Evolutionary conservation across 148 eudicot species (phyloP).

Genomic region (Fallopia convolvulus): DNA sequence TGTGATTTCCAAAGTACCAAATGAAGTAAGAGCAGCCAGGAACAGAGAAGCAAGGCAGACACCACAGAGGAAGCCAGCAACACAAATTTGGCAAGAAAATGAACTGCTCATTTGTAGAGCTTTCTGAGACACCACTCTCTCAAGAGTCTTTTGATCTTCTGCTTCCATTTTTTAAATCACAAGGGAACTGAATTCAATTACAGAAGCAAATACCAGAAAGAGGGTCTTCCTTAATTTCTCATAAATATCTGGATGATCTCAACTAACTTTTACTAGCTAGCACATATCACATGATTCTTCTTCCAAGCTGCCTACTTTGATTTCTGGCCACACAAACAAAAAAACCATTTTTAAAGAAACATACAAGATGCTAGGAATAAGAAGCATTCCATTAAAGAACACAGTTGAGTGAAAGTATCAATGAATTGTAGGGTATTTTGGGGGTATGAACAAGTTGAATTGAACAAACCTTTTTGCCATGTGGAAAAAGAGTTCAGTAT

Average conservation of each 20-base stretch:
- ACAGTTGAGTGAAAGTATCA: background rate
- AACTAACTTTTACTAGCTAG: background rate
- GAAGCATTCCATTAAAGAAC: background rate
- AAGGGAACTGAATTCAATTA: background rate
- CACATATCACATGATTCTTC: background rate
- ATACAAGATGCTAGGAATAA: background rate
- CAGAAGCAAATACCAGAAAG: background rate
- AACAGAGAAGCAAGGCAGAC: constrained; percentile 74
- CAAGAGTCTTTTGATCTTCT: constrained; percentile 47
- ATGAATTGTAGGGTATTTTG: background rate
- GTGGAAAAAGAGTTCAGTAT: background rate
- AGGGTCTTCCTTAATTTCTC: background rate
- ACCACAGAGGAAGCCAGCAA: constrained; percentile 75
- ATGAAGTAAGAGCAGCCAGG: constrained; percentile 71
- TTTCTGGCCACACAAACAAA: background rate
- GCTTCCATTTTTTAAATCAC: constrained; percentile 36
- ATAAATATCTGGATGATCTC: background rate
- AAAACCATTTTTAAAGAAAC: background rate
- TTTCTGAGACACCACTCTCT: constrained; percentile 71
- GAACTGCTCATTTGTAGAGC: constrained; percentile 76
- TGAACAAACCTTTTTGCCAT: constrained; percentile 10
- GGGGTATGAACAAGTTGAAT: background rate
- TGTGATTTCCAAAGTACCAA: constrained; percentile 40
- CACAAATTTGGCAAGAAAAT: constrained; percentile 90
- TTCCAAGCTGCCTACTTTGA: background rate